phyloP scores from a whole-genome alignment of 2,329 filamentous ascomycete genomes.

The Penicillium oxalicum region DNA sequence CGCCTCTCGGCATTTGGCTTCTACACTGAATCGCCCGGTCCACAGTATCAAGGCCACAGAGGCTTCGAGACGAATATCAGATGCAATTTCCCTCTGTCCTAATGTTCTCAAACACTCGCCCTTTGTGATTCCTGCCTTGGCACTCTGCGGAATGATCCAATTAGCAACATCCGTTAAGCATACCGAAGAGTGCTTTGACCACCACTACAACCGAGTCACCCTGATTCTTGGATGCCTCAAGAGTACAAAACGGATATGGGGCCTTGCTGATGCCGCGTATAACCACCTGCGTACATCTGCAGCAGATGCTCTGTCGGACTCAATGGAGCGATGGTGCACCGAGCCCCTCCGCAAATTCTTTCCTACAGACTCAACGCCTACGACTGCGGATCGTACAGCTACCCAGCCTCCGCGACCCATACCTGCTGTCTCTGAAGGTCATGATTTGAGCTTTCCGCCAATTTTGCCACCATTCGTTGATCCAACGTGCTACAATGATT shows the following conservation, averaged over 20 bases:
- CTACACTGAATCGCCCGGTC: slow-evolving; percentile 29
- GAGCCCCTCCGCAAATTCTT: slow-evolving; percentile 21
- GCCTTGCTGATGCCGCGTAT: slow-evolving; percentile 25
- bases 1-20: slow-evolving; percentile 23
- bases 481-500: slow-evolving; percentile 28
- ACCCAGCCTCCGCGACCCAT: slow-evolving; percentile 11
- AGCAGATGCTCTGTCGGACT: slow-evolving; percentile 24
- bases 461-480: slow-evolving; percentile 25
- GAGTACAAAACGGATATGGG: slow-evolving; percentile 26
- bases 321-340: slow-evolving; percentile 25
- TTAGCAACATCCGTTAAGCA: slow-evolving; percentile 31
- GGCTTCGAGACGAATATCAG: slow-evolving; percentile 29
- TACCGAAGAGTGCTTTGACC: slow-evolving; percentile 33
- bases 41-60: slow-evolving; percentile 34
- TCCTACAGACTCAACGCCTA: slow-evolving; percentile 16
- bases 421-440: slow-evolving; percentile 17
- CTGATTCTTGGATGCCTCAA: slow-evolving; percentile 33
- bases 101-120: slow-evolving; percentile 29
- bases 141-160: slow-evolving; percentile 32
- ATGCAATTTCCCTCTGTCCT: slow-evolving; percentile 29
- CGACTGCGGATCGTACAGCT: slow-evolving; percentile 11
- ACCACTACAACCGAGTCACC: slow-evolving; percentile 34
- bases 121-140: slow-evolving; percentile 25
- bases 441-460: slow-evolving; percentile 23
- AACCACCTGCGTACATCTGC: slow-evolving; percentile 24